These are phyloP conservation scores for Byssochlamys sp. DNA, from an alignment of 2,329 filamentous ascomycete species.

Conservation along the genomic window DNA sequence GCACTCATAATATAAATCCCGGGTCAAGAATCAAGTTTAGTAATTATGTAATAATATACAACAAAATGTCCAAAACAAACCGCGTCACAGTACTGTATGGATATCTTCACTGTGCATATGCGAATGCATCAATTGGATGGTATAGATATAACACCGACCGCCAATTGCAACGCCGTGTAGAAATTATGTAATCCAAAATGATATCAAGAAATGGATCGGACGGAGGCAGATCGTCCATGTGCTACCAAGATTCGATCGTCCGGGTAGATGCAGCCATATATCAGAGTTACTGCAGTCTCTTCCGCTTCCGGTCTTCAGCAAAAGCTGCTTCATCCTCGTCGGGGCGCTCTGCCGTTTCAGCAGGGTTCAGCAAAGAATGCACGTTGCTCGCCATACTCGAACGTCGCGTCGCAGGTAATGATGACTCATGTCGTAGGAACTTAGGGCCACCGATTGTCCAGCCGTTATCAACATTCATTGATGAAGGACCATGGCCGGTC, in stretches of 20 bases:
- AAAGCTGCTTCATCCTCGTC: slow-evolving; percentile 51
- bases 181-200: not conserved
- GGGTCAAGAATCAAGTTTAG: not conserved
- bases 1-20: not conserved
- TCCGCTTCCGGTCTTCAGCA: slow-evolving; percentile 53
- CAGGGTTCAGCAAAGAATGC: slow-evolving; percentile 57
- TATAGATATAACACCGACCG: not conserved
- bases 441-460: slow-evolving; percentile 46
- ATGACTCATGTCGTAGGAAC: slow-evolving; percentile 31
- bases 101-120: slow-evolving; percentile 1
- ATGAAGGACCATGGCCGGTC: slow-evolving; percentile 41
- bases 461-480: slow-evolving; percentile 43
- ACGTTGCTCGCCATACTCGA: slow-evolving; percentile 65
- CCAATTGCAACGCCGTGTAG: not conserved
- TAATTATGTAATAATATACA: slow-evolving; percentile 1
- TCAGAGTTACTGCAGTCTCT: slow-evolving; percentile 39
- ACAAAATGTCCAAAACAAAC: not conserved
- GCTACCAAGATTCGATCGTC: slow-evolving; percentile 2
- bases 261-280: not conserved
- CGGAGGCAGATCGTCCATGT: not conserved
- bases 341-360: slow-evolving; percentile 56
- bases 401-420: slow-evolving; percentile 52
- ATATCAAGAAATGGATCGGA: slow-evolving; percentile 6
- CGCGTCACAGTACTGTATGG: not conserved
- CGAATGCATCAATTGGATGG: not conserved